Evolutionary conservation across 768 basidiomycete genomes (phyloP).

Genomic region (Cystofilobasidium macerans): DNA sequence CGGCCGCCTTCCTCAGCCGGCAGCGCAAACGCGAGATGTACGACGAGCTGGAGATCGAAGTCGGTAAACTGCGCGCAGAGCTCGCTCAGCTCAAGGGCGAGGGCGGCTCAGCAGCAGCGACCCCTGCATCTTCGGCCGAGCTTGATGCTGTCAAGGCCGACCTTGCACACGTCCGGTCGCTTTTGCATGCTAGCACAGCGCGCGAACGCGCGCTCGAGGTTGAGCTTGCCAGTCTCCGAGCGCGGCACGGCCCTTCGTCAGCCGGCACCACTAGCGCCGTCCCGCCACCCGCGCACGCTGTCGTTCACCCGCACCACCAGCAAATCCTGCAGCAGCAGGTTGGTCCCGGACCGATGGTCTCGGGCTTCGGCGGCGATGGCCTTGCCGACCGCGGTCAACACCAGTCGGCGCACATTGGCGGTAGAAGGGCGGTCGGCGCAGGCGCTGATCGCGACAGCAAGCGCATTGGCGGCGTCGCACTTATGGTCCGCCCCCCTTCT

Average conservation of each 20-base stretch:
- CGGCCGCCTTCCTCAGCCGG: conserved; percentile 79
- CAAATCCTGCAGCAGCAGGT: no score
- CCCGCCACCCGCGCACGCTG: no score
- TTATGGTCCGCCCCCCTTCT: conserved; percentile 27
- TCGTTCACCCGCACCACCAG: no score
- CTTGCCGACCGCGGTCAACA: neutral
- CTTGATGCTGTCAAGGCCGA: conserved; percentile 13
- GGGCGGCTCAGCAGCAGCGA: neutral
- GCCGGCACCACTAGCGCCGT: no score
- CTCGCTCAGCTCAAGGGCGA: no score
- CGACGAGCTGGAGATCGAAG: conserved; percentile 71
- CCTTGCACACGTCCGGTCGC: conserved; percentile 9
- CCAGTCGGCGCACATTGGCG: no score
- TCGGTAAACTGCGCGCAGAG: neutral
- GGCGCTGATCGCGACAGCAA: conserved; percentile 25
- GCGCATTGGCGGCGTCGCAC: conserved; percentile 28
- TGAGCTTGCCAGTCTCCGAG: conserved; percentile 19
- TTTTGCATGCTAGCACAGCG: conserved; percentile 17
- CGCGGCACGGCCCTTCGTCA: neutral
- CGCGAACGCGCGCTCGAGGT: conserved; percentile 23
- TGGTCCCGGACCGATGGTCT: conserved; percentile 11
- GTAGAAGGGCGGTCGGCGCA: neutral
- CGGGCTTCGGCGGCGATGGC: neutral
- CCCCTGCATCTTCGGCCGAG: no score
- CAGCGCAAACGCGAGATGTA: conserved; percentile 84